Conservation (phyloP, 257 asterid genomes). For the Prunella vulgaris region DNA sequence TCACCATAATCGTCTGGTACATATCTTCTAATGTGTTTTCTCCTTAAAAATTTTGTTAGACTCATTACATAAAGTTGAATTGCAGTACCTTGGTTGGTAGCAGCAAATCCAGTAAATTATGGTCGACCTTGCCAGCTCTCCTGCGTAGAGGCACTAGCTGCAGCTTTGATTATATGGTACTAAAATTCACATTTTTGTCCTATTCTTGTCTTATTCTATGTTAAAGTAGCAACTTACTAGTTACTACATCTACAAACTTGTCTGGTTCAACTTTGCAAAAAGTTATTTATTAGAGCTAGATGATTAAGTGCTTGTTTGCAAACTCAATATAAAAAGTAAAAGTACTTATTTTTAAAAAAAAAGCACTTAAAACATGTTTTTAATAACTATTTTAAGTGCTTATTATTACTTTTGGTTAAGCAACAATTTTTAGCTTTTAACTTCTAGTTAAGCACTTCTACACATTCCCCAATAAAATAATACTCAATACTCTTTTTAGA, state of each 20-base stretch:
- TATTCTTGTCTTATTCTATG: not conserved
- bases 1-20: not conserved
- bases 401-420: too few relatives aligned
- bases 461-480: too few relatives aligned
- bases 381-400: too few relatives aligned
- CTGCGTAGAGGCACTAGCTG: constrained; percentile 97
- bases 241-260: not conserved
- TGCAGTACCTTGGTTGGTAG: constrained; percentile 98
- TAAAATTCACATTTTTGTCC: not conserved
- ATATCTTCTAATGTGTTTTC: not conserved
- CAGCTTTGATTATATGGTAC: constrained; percentile 90
- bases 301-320: too few relatives aligned
- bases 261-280: not conserved
- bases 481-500: too few relatives aligned
- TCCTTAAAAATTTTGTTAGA: not conserved
- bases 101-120: constrained; percentile 98
- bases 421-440: too few relatives aligned
- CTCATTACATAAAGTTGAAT: constrained; percentile 24
- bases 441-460: too few relatives aligned
- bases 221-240: not conserved
- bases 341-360: too few relatives aligned
- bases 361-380: too few relatives aligned
- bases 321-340: too few relatives aligned
- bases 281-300: not conserved
- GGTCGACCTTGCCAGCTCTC: constrained; percentile 96